These are phyloP conservation scores for Globisporangium irregulare DNA, from an alignment of 352 stramenopile genomes.

Conservation along the genomic window DNA sequence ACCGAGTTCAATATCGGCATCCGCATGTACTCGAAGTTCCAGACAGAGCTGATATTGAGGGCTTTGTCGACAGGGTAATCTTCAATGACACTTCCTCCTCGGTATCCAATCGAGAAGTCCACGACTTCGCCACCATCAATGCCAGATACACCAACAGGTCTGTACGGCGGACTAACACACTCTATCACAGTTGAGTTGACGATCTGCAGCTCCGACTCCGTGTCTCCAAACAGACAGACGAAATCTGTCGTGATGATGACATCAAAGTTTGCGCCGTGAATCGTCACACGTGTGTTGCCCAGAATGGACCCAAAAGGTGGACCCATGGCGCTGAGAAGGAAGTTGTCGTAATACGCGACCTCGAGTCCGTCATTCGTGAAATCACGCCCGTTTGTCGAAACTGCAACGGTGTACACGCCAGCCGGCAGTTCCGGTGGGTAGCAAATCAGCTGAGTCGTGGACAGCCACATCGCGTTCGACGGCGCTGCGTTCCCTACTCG, in stretches of 20 bases:
- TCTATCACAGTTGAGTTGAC: conserved; percentile 23
- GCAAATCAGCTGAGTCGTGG: conserved; percentile 32
- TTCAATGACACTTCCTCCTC: background rate
- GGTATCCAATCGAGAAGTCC: conserved; percentile 19
- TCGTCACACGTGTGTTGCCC: conserved; percentile 36
- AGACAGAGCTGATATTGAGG: background rate
- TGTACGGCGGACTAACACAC: conserved; percentile 22
- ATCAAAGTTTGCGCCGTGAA: conserved; percentile 26
- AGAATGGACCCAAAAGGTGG: conserved; percentile 41
- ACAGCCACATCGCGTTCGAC: conserved; percentile 25
- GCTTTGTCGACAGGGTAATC: background rate
- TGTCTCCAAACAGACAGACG: conserved; percentile 33
- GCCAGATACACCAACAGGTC: background rate
- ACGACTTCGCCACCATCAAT: conserved; percentile 6
- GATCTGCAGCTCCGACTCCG: conserved; percentile 17
- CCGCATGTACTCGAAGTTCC: background rate
- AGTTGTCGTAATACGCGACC: conserved; percentile 39
- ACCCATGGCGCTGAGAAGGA: conserved; percentile 31
- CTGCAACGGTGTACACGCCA: conserved; percentile 38
- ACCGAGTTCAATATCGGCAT: conserved; percentile 11
- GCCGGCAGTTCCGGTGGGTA: conserved; percentile 24
- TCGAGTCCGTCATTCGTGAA: conserved; percentile 40
- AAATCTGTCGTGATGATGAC: conserved; percentile 20
- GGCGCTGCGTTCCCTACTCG: conserved; percentile 23
- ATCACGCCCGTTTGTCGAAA: conserved; percentile 43